Conservation (phyloP, 2,329 filamentous ascomycete species). For the Aphanoascus verrucosus region DNA sequence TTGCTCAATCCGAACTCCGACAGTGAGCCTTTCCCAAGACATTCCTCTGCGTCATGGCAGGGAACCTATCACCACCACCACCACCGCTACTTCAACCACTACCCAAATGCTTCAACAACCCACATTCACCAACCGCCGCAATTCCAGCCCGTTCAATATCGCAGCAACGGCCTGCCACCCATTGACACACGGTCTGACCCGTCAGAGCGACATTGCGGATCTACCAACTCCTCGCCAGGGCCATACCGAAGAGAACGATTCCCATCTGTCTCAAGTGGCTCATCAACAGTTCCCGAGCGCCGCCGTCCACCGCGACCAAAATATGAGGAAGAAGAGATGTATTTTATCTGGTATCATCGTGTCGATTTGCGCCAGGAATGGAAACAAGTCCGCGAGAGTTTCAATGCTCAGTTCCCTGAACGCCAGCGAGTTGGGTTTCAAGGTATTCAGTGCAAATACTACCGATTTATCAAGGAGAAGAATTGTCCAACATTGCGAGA, state of each 20-base stretch:
- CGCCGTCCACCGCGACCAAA: conserved; percentile 37
- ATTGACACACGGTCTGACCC: conserved; percentile 9
- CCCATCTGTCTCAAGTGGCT: conserved; percentile 34
- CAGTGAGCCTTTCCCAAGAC: not conserved
- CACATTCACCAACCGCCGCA: conserved; percentile 5
- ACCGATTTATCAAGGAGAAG: conserved; percentile 39
- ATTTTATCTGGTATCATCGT: conserved; percentile 42
- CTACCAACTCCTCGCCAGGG: conserved; percentile 27
- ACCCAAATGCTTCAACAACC: not conserved
- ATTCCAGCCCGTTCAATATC: conserved; percentile 7
- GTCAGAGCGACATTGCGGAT: conserved; percentile 14
- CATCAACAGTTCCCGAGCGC: conserved; percentile 27
- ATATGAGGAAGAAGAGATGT: conserved; percentile 39
- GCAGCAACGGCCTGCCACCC: not conserved
- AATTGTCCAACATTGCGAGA: conserved; percentile 36
- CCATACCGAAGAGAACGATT: conserved; percentile 32
- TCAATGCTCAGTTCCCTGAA: conserved; percentile 35
- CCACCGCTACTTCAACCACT: conserved; percentile 6
- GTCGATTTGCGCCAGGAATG: conserved; percentile 38
- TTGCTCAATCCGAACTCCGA: conserved; percentile 12
- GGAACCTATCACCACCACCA: conserved; percentile 8
- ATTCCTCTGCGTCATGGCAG: conserved; percentile 1
- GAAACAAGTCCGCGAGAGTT: conserved; percentile 37
- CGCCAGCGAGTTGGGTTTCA: conserved; percentile 34
- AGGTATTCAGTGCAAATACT: conserved; percentile 42